These are phyloP conservation scores for Phialemoniopsis sp. DNA, from an alignment of 2,329 filamentous ascomycete genomes.

Conservation along the genomic window DNA sequence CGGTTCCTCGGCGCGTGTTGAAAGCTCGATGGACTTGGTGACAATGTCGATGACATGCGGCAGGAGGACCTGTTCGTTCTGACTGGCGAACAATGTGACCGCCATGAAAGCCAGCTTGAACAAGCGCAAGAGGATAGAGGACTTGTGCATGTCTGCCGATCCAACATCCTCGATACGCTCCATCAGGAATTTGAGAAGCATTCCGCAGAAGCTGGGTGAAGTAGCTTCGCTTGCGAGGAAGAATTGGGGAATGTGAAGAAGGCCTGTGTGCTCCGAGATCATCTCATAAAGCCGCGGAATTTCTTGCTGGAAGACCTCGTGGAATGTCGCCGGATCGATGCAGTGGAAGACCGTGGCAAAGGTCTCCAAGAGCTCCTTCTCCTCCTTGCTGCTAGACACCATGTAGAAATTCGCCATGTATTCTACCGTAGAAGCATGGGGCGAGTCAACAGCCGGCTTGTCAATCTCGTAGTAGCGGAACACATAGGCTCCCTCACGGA, in stretches of 20 bases:
- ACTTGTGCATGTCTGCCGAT: slow-evolving; percentile 85
- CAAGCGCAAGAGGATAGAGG: slow-evolving; percentile 84
- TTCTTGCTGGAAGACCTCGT: slow-evolving; percentile 96
- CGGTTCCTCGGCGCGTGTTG: slow-evolving; percentile 91
- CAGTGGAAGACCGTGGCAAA: slow-evolving; percentile 99
- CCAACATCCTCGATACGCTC: slow-evolving; percentile 93
- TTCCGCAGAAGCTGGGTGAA: slow-evolving; percentile 94
- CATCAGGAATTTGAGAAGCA: slow-evolving; percentile 97
- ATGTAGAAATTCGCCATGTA: slow-evolving; percentile 95
- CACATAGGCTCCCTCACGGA: slow-evolving; percentile 91
- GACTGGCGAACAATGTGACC: slow-evolving; percentile 87
- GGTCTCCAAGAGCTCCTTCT: slow-evolving; percentile 94
- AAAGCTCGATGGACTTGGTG: slow-evolving; percentile 93
- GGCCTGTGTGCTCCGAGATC: slow-evolving; percentile 92
- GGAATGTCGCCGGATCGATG: slow-evolving; percentile 96
- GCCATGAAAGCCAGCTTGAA: slow-evolving; percentile 99
- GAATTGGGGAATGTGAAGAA: slow-evolving; percentile 95
- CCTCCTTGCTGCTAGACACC: slow-evolving; percentile 88
- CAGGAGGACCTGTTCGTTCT: slow-evolving; percentile 92
- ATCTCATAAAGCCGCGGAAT: slow-evolving; percentile 96
- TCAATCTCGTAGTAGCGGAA: slow-evolving; percentile 91
- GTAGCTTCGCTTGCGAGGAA: slow-evolving; percentile 98
- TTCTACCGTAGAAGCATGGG: slow-evolving; percentile 79
- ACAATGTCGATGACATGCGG: slow-evolving; percentile 97
- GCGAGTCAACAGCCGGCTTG: slow-evolving; percentile 72